These are phyloP conservation scores for Malbranchea zuffiana DNA, from an alignment of 2,329 filamentous ascomycete genomes.

Conservation along the genomic window DNA sequence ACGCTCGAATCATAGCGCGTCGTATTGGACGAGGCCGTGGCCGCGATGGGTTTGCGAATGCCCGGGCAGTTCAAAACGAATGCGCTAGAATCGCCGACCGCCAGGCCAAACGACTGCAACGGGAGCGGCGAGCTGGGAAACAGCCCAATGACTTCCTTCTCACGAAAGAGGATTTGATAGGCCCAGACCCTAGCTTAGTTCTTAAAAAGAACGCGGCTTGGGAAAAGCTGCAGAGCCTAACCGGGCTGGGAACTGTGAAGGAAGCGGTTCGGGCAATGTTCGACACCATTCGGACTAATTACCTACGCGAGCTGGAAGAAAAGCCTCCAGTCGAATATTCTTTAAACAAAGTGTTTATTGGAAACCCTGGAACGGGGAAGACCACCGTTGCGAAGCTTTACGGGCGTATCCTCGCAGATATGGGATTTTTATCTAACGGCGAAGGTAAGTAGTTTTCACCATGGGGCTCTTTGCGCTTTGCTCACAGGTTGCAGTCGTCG, in stretches of 20 bases:
- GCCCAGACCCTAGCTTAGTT: slow-evolving; percentile 50
- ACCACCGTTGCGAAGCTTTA: slow-evolving; percentile 66
- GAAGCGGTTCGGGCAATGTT: slow-evolving; percentile 47
- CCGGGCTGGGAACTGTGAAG: slow-evolving; percentile 54
- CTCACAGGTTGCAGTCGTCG: slow-evolving; percentile 42
- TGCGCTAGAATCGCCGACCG: slow-evolving; percentile 45
- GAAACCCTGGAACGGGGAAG: slow-evolving; percentile 64
- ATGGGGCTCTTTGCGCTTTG: slow-evolving; percentile 2
- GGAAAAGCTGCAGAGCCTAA: slow-evolving; percentile 46
- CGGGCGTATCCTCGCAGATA: slow-evolving; percentile 54
- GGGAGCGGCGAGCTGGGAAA: slow-evolving; percentile 34
- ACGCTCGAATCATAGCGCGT: slow-evolving; percentile 50
- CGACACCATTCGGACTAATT: slow-evolving; percentile 54
- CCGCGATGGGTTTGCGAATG: slow-evolving; percentile 61
- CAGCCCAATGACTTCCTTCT: slow-evolving; percentile 49
- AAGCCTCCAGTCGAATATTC: slow-evolving; percentile 48
- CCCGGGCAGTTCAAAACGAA: slow-evolving; percentile 55
- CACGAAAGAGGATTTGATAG: slow-evolving; percentile 59
- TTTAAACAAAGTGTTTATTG: slow-evolving; percentile 60
- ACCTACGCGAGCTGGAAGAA: slow-evolving; percentile 53
- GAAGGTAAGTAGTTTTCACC: slow-evolving; percentile 42
- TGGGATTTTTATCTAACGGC: slow-evolving; percentile 56
- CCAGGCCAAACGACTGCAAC: slow-evolving; percentile 47
- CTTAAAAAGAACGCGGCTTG: slow-evolving; percentile 47
- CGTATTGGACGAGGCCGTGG: slow-evolving; percentile 54